phyloP scores from a whole-genome alignment of 164 flowering plant genomes.

The Nymphaea colorata region DNA sequence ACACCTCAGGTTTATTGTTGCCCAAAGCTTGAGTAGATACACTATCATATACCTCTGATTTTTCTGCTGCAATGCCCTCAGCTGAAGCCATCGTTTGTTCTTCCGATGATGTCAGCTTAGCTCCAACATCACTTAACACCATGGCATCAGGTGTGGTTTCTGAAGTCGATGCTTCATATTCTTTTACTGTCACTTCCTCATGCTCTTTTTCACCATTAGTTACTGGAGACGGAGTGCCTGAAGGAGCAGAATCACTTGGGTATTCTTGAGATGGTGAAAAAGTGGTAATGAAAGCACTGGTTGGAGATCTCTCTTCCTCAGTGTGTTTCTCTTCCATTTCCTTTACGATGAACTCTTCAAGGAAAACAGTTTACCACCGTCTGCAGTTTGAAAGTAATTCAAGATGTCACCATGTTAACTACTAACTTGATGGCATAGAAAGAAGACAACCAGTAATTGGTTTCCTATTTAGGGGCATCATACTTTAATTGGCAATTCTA shows the following conservation, averaged over 20 bases:
- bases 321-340: constrained; percentile 34
- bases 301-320: constrained; percentile 16
- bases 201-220: neutral
- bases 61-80: neutral
- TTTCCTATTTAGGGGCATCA: too few species aligned
- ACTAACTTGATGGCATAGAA: neutral
- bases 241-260: constrained; percentile 4
- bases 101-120: neutral
- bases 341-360: neutral
- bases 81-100: neutral
- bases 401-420: neutral
- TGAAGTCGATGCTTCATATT: neutral
- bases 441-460: neutral
- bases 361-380: neutral
- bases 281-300: constrained; percentile 13
- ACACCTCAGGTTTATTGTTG: neutral
- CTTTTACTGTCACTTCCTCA: neutral
- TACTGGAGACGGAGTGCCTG: neutral
- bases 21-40: neutral
- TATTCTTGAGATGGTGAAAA: constrained; percentile 10
- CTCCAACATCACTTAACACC: neutral
- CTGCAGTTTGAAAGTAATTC: neutral
- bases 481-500: too few species aligned
- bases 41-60: neutral
- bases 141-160: neutral